Evolutionary conservation across 2,329 filamentous ascomycete genomes (phyloP).

Genomic region (Fusarium brevicatenulatum): DNA sequence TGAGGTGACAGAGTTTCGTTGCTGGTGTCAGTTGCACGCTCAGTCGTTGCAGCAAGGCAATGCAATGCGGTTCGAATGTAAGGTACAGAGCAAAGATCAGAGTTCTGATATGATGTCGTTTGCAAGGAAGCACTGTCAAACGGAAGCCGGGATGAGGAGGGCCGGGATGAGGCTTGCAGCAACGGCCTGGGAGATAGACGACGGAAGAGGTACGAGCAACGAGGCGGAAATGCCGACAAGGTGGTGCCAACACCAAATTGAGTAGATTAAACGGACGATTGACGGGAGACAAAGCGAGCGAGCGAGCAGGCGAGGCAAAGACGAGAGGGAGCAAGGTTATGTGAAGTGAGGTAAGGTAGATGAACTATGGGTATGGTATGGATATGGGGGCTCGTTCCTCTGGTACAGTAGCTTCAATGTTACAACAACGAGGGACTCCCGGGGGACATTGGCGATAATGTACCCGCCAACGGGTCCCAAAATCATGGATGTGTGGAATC

Average conservation of each 20-base stretch:
- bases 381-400: neutral
- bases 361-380: conserved; percentile 11
- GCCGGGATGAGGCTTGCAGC: conserved; percentile 38
- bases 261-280: conserved; percentile 39
- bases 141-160: conserved; percentile 29
- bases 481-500: conserved; percentile 19
- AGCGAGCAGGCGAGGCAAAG: conserved; percentile 8
- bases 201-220: conserved; percentile 37
- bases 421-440: conserved; percentile 35
- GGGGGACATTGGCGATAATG: conserved; percentile 43
- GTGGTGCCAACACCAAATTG: conserved; percentile 35
- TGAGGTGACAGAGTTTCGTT: neutral
- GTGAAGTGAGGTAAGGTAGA: conserved; percentile 18
- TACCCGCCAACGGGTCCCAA: conserved; percentile 37
- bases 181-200: conserved; percentile 39
- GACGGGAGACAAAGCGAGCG: conserved; percentile 40
- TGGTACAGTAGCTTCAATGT: conserved; percentile 38
- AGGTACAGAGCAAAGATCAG: conserved; percentile 10
- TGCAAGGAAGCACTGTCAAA: conserved; percentile 36
- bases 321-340: neutral
- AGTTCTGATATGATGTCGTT: conserved; percentile 34
- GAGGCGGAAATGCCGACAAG: conserved; percentile 40
- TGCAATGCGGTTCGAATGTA: neutral
- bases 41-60: conserved; percentile 10
- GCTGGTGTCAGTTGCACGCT: conserved; percentile 14